A percentile compares a stretch with the other conserved stretches of the same genome.
Conservation (phyloP, 23 red algal species). For the Gracilaria domingensis region DNA sequence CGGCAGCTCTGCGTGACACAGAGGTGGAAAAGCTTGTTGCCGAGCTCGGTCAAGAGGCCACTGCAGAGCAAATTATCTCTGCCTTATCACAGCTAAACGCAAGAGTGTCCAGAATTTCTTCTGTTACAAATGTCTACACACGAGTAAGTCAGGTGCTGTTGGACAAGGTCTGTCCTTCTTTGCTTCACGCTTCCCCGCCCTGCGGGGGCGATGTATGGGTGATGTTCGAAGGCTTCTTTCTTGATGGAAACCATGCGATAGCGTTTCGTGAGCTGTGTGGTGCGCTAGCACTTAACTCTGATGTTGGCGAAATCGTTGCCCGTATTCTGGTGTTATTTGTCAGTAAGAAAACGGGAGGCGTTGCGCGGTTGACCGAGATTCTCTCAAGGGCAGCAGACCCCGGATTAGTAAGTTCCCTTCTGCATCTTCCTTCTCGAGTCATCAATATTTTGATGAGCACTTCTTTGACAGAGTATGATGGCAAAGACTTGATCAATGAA, state of each 20-base stretch:
- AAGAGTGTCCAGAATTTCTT: background rate
- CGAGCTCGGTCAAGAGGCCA: background rate
- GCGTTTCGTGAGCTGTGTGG: conserved; percentile 25
- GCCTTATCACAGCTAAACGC: background rate
- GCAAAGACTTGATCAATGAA: conserved; percentile 9
- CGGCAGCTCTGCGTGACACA: background rate
- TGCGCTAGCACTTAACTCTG: background rate
- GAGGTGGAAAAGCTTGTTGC: background rate
- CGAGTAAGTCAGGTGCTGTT: conserved; percentile 1
- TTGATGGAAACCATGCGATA: conserved; percentile 20
- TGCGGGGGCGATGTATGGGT: background rate
- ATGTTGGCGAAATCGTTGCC: conserved; percentile 17
- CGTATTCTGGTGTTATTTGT: conserved; percentile 31
- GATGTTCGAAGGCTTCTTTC: conserved; percentile 7
- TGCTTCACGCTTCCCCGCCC: background rate
- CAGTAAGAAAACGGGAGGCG: conserved; percentile 20
- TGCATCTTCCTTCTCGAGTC: conserved; percentile 60
- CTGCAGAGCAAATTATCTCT: background rate
- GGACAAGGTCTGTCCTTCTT: conserved; percentile 12
- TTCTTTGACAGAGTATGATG: conserved; percentile 11
- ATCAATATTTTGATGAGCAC: conserved; percentile 30
- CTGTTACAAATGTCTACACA: conserved; percentile 1
- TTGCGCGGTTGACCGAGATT: conserved; percentile 17
- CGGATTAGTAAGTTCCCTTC: conserved; percentile 11
- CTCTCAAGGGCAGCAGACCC: background rate